Conservation (phyloP, 2,329 filamentous ascomycete genomes). For the Pseudopyrenochaeta lycopersici region DNA sequence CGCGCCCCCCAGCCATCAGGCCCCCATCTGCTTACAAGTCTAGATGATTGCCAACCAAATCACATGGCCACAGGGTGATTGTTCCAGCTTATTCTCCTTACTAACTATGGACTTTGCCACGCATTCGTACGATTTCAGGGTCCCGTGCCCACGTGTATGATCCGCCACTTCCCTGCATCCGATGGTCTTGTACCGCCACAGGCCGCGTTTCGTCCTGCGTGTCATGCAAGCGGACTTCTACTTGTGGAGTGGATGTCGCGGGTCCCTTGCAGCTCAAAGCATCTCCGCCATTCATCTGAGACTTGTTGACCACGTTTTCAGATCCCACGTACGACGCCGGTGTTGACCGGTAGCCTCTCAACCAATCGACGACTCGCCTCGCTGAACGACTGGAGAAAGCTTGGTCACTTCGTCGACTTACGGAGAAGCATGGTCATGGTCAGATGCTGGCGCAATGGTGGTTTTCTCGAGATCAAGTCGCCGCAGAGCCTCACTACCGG, state of each 20-base stretch:
- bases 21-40: not conserved
- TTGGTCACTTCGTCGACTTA: not conserved
- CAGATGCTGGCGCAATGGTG: not conserved
- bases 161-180: constrained; percentile 9
- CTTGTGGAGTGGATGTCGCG: constrained; percentile 5
- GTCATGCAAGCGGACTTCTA: constrained; percentile 7
- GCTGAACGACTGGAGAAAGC: not conserved
- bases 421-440: not conserved
- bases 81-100: not conserved
- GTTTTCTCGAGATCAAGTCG: not conserved
- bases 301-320: not conserved
- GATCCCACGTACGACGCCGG: not conserved
- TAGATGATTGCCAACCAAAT: not conserved
- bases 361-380: not conserved
- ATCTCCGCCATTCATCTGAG: not conserved
- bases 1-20: not conserved
- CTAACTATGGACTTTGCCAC: not conserved
- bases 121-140: not conserved
- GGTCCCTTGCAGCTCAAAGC: not conserved
- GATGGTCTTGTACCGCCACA: constrained; percentile 3
- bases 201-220: constrained; percentile 10
- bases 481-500: constrained; percentile 2
- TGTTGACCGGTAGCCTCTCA: not conserved
- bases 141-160: not conserved
- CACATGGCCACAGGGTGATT: not conserved